Base-by-base conservation (phyloP, 2,329 filamentous ascomycete genomes). In the Magnaporthiopsis rhizophila region DNA sequence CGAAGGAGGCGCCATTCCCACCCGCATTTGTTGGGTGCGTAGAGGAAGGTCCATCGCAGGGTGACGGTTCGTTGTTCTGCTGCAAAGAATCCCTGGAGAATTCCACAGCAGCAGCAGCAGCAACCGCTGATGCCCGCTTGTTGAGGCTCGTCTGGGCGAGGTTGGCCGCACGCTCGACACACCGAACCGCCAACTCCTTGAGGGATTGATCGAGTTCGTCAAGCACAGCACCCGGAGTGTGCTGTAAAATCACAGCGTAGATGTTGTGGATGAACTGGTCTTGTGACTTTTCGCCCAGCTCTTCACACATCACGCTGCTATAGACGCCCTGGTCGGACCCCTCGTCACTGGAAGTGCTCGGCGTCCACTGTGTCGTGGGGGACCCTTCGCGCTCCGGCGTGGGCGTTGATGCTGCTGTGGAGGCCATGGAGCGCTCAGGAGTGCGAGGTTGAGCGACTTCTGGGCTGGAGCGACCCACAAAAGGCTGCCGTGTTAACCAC, bases 131-230 rank as follows among this genome's bases (percentile, higher is more conserved):
- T 3, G 45, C 45, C 21, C 36, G 28, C 34, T n/a, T 38, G 21
- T 63, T 59, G 18, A 15, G 38, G 5, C 18, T 56, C 18, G 24
- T 45, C 6, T 62, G 61, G 12, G 56, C 34, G 21, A 62, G 30
- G 45, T 62, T 62, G 4, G 30, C 32, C 28, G 45, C 45, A 24
- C 32, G 11, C 28, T 62, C 61, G 24, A 53, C 32, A 15, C 36
- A 62, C 24, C 61, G 56, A 18, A 36, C 45, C 8, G 61, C 38
- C n/a, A 24, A 7, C 15, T 32, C 28, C 26, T 62, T 57, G 21
- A 62, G 8, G 1, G 61, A 45, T 24, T 62, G 30, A 12, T 56
- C 61, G 36, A 62, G 61, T 30, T 56, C 61, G 3, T 62, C 61
- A 15, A 62, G 38, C 28, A 62, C 61, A n/a, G 28, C 26, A 21